A percentile compares a stretch with the other conserved stretches of the same genome.
phyloP scores from a whole-genome alignment of 2,329 filamentous ascomycete species.

The Aureobasidium uvarum region DNA sequence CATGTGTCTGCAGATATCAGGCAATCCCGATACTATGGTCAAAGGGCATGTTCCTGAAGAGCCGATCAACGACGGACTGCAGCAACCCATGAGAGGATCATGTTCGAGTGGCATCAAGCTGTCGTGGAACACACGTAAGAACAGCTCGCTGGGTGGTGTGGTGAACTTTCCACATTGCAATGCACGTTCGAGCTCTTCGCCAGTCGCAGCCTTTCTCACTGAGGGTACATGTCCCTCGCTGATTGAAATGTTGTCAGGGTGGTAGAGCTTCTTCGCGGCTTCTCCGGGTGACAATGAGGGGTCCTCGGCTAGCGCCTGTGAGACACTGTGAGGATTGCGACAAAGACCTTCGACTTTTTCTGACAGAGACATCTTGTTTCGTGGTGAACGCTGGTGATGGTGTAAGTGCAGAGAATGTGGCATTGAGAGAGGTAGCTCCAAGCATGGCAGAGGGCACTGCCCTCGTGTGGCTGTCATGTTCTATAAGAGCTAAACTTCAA shows the following conservation, averaged over 20 bases:
- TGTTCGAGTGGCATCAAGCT: conserved; percentile 57
- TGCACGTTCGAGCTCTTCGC: conserved; percentile 55
- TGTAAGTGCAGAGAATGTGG: not conserved
- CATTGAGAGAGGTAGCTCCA: conserved; percentile 1
- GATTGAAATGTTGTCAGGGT: conserved; percentile 36
- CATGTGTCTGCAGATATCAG: conserved; percentile 71
- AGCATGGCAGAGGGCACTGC: conserved; percentile 5
- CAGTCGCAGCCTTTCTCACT: conserved; percentile 28
- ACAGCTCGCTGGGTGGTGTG: conserved; percentile 63
- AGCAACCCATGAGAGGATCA: conserved; percentile 53
- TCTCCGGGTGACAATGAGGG: conserved; percentile 54
- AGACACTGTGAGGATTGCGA: conserved; percentile 56
- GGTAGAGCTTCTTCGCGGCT: conserved; percentile 58
- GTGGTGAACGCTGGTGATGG: not conserved
- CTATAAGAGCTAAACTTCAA: conserved; percentile 9
- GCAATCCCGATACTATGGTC: conserved; percentile 66
- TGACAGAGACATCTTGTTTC: conserved; percentile 31
- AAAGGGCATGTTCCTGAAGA: conserved; percentile 64
- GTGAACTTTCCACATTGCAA: conserved; percentile 67
- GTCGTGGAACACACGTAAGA: conserved; percentile 67
- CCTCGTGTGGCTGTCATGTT: conserved; percentile 15
- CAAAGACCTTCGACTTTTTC: conserved; percentile 55
- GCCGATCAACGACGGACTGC: conserved; percentile 60
- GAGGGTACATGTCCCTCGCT: conserved; percentile 33
- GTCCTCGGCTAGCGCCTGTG: conserved; percentile 55